Evolutionary conservation across 2,329 filamentous ascomycete genomes (phyloP).

Genomic region (Colletotrichum liriopes): DNA sequence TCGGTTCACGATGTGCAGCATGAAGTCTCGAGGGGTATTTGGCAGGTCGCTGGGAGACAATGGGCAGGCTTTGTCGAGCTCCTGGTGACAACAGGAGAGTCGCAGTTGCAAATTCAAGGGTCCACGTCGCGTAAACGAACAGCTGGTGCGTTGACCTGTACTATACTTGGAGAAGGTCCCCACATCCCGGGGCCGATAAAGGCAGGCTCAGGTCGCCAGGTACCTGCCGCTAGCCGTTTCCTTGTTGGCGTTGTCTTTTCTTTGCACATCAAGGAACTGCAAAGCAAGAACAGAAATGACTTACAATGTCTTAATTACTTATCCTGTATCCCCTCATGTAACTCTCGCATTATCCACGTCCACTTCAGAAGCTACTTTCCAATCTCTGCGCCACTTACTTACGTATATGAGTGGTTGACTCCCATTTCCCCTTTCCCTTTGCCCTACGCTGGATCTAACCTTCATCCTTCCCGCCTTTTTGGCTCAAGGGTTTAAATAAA

Average conservation of each 20-base stretch:
- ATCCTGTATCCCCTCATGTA: not conserved
- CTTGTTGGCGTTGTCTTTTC: not conserved
- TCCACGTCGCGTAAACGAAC: conserved; percentile 39
- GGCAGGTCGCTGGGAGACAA: conserved; percentile 8
- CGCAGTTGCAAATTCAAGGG: conserved; percentile 34
- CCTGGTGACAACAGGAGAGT: not conserved
- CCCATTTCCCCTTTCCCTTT: not conserved
- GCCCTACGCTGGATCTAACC: not conserved
- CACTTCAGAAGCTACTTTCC: not conserved
- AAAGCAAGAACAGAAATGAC: not conserved
- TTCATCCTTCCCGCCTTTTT: not conserved
- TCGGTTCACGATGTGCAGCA: conserved; percentile 21
- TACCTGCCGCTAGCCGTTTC: conserved; percentile 15
- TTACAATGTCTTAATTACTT: not conserved
- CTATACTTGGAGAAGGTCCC: conserved; percentile 27
- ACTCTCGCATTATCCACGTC: too few species aligned
- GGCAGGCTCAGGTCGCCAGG: conserved; percentile 20
- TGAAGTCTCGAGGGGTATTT: conserved; percentile 16
- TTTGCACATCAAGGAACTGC: not conserved
- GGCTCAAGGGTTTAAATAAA: not conserved
- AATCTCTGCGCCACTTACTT: not conserved
- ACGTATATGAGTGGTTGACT: not conserved
- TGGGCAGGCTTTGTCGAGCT: conserved; percentile 25
- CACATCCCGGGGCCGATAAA: conserved; percentile 36
- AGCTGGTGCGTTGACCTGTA: conserved; percentile 9